A percentile compares a stretch with the other conserved stretches of the same genome.
phyloP scores from a whole-genome alignment of 345 rosid genomes.

The Salix purpurea region DNA sequence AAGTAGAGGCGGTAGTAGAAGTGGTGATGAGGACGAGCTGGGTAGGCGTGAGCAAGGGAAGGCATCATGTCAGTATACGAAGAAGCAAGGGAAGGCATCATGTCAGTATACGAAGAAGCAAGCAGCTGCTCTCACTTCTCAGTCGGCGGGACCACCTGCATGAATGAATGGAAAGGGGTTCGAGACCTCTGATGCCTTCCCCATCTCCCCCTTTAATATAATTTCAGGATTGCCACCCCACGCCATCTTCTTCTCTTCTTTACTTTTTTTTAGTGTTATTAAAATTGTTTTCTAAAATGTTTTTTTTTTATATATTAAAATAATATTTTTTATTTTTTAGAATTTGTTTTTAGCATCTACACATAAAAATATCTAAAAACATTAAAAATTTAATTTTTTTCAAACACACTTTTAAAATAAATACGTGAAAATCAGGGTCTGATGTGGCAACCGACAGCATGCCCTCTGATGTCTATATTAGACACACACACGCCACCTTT shows the following conservation, averaged over 20 bases:
- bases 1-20: neutral
- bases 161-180: conserved; percentile 18
- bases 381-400: too few species aligned
- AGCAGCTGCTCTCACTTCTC: neutral
- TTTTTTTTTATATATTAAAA: too few species aligned
- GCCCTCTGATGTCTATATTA: neutral
- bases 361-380: too few species aligned
- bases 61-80: conserved; percentile 26
- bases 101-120: conserved; percentile 13
- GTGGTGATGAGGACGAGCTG: neutral
- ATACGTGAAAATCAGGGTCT: too few species aligned
- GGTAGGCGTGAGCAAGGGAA: conserved; percentile 30
- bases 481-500: neutral
- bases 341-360: too few species aligned
- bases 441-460: neutral
- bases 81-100: conserved; percentile 10
- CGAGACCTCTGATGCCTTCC: conserved; percentile 3
- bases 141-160: conserved; percentile 23
- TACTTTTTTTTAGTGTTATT: too few species aligned
- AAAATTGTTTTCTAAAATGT: too few species aligned
- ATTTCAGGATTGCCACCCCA: neutral
- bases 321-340: too few species aligned
- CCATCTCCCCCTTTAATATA: neutral
- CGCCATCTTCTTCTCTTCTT: neutral
- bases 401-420: too few species aligned